Percentiles rank a stretch among this genome's conserved stretches.
phyloP scores from a whole-genome alignment of 1,284 basidiomycete species.

The Phylloporus sp. region DNA sequence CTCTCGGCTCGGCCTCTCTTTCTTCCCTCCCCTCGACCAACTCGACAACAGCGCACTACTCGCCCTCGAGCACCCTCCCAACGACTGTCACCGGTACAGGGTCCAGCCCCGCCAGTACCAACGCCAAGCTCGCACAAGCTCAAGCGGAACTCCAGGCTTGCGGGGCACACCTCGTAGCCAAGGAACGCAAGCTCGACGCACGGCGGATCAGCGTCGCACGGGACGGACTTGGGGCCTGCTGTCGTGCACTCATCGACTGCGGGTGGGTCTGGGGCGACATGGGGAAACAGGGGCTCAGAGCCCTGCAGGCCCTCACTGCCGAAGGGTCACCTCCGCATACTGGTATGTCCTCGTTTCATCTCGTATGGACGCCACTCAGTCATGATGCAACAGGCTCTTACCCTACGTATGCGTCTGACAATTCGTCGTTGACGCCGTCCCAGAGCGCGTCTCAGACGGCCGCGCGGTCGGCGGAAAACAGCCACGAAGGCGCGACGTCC shows the following conservation, averaged over 20 bases:
- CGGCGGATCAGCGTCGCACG: slow-evolving; percentile 59
- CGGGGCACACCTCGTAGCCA: slow-evolving; percentile 71
- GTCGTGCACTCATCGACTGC: slow-evolving; percentile 70
- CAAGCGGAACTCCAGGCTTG: slow-evolving; percentile 82
- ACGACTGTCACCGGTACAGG: slow-evolving; percentile 29
- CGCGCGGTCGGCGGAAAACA: slow-evolving; percentile 20
- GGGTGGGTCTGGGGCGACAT: slow-evolving; percentile 71
- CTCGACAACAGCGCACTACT: slow-evolving; percentile 15
- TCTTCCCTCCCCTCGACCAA: slow-evolving; percentile 45
- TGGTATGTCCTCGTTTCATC: neutral
- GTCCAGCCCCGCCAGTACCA: slow-evolving; percentile 30
- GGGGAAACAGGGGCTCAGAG: slow-evolving; percentile 62
- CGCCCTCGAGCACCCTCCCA: slow-evolving; percentile 15
- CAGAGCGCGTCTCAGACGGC: slow-evolving; percentile 68
- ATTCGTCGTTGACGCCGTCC: slow-evolving; percentile 66
- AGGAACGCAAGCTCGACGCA: slow-evolving; percentile 68
- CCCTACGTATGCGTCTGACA: slow-evolving; percentile 47
- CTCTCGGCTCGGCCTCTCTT: slow-evolving; percentile 44
- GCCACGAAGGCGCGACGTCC: slow-evolving; percentile 15
- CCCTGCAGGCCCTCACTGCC: slow-evolving; percentile 43
- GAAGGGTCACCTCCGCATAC: neutral
- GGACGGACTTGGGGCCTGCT: slow-evolving; percentile 68
- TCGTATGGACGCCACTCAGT: neutral
- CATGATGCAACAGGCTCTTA: neutral
- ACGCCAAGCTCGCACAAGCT: slow-evolving; percentile 66